Percentiles rank a stretch among this genome's conserved stretches.
Conservation (phyloP, 345 rosid genomes). For the Citrus maxima region DNA sequence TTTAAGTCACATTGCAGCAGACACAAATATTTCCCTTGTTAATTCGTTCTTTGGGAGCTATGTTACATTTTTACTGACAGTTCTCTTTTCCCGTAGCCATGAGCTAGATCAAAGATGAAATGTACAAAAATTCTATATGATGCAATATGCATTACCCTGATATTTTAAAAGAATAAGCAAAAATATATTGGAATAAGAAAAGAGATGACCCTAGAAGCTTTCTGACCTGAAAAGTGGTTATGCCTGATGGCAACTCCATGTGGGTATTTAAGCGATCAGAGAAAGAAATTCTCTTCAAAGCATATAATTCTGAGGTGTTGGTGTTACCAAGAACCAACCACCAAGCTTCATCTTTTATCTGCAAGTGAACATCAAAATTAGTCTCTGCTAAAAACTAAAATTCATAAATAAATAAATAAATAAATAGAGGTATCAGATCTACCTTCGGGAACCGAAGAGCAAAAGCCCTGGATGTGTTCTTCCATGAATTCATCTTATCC, state of each 20-base stretch:
- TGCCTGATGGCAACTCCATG: conserved; percentile 68
- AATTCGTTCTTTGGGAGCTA: not conserved
- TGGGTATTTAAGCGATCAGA: conserved; percentile 53
- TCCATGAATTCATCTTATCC: conserved; percentile 57
- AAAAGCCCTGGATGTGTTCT: conserved; percentile 73
- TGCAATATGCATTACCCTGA: not conserved
- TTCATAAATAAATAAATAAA: not conserved
- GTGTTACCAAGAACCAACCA: conserved; percentile 88
- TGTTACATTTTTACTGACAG: not conserved
- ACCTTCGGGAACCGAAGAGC: conserved; percentile 93
- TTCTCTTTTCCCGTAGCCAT: not conserved
- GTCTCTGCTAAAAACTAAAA: conserved; percentile 5
- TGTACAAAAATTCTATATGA: not conserved
- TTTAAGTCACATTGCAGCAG: not conserved
- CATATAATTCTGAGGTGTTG: conserved; percentile 62
- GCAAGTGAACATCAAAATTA: conserved; percentile 24
- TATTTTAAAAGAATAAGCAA: not conserved
- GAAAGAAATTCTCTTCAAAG: conserved; percentile 89
- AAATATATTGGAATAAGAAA: not conserved
- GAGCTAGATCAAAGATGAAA: not conserved
- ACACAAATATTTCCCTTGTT: not conserved
- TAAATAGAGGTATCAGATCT: conserved; percentile 5
- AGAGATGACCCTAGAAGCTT: not conserved
- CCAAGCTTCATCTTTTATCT: conserved; percentile 98
- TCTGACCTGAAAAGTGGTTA: conserved; percentile 53